phyloP scores from a whole-genome alignment of 1,139 yeast genomes.

The Pneumocystis jirovecii region DNA sequence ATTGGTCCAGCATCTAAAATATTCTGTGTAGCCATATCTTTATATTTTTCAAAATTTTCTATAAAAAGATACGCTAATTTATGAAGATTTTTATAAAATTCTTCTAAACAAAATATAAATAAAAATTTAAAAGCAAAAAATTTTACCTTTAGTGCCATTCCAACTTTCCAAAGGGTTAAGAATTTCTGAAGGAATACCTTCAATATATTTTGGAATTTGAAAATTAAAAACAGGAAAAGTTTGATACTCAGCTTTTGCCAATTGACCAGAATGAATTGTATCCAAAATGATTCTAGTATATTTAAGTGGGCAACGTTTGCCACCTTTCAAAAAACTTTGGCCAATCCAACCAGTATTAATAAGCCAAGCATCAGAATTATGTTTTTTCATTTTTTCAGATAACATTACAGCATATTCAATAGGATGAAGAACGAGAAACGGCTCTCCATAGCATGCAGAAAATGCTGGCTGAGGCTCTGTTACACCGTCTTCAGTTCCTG shows the following conservation, averaged over 20 bases:
- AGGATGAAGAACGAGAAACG: constrained; percentile 95
- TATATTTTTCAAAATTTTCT: constrained; percentile 75
- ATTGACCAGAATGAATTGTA: constrained; percentile 84
- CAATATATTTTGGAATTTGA: constrained; percentile 67
- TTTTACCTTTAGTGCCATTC: constrained; percentile 36
- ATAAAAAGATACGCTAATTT: constrained; percentile 63
- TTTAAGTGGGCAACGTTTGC: constrained; percentile 93
- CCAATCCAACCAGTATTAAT: constrained; percentile 99
- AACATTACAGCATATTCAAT: constrained; percentile 96
- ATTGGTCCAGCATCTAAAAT: constrained; percentile 87
- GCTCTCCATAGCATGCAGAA: constrained; percentile 98
- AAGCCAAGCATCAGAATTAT: constrained; percentile 89
- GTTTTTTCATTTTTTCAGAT: constrained; percentile 77
- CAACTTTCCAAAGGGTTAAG: constrained; percentile 81
- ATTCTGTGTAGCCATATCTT: constrained; percentile 69
- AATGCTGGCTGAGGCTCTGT: constrained; percentile 97
- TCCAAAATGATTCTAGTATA: constrained; percentile 95
- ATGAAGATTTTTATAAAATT: constrained; percentile 51
- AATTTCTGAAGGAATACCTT: constrained; percentile 69
- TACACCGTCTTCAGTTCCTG: constrained; percentile 98
- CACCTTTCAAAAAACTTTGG: constrained; percentile 80
- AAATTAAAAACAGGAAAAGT: constrained; percentile 75
- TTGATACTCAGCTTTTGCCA: constrained; percentile 69
- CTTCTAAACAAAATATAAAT: neutral
- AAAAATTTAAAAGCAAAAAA: neutral